Percentiles rank a stretch among this genome's conserved stretches.
Conservation (phyloP, 2,329 filamentous ascomycete genomes). For the Hypoxylon rubiginosum region DNA sequence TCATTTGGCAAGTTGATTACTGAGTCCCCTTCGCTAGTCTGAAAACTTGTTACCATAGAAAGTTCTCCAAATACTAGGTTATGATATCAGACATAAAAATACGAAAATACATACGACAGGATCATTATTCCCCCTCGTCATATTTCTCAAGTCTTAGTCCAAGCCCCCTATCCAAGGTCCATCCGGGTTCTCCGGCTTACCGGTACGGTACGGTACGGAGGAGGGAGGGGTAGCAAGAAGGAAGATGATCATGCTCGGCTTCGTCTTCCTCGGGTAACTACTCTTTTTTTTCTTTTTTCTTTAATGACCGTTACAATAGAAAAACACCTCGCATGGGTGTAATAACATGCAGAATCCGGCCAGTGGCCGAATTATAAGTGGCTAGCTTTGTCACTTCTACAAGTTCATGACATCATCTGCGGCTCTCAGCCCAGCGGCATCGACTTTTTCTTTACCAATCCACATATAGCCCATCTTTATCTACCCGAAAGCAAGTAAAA, state of each 20-base stretch:
- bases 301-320: background rate
- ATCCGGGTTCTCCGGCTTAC: slow-evolving; percentile 4
- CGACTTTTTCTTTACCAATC: slow-evolving; percentile 11
- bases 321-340: slow-evolving; percentile 22
- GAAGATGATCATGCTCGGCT: background rate
- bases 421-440: slow-evolving; percentile 7
- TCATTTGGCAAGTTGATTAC: background rate
- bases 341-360: slow-evolving; percentile 8
- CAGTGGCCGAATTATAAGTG: slow-evolving; percentile 25
- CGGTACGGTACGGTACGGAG: background rate
- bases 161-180: too few relatives aligned
- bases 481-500: background rate
- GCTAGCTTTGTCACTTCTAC: slow-evolving; percentile 32
- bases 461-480: slow-evolving; percentile 12
- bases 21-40: background rate
- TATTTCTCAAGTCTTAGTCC: too few relatives aligned
- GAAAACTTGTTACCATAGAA: background rate
- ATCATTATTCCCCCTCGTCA: background rate
- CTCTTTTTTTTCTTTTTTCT: background rate
- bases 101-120: background rate
- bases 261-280: background rate
- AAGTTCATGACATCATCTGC: slow-evolving; percentile 38
- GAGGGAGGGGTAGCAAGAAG: background rate
- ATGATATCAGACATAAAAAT: background rate
- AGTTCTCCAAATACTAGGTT: background rate